Evolutionary conservation across 148 eudicot genomes (phyloP).

Genomic region (Vaccinium vitisidaea): DNA sequence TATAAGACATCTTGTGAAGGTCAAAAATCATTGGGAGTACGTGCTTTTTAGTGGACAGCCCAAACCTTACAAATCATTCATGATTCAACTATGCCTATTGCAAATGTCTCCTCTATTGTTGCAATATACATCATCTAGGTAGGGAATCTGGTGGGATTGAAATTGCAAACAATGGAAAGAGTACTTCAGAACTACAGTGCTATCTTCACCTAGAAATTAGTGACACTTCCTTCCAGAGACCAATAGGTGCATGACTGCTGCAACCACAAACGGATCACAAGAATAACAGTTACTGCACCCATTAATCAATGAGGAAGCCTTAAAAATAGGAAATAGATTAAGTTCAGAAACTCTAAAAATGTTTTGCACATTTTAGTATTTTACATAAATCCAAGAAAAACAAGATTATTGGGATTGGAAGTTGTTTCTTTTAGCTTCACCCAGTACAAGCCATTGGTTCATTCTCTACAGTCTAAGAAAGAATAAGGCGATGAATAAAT

Average conservation of each 20-base stretch:
- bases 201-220: not conserved
- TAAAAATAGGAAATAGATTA: not conserved
- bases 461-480: not conserved
- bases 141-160: not conserved
- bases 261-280: not conserved
- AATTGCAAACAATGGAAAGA: not conserved
- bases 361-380: not conserved
- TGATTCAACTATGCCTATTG: not conserved
- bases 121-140: not conserved
- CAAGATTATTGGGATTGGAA: not conserved
- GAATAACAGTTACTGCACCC: not conserved
- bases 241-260: not conserved
- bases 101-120: not conserved
- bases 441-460: not conserved
- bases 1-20: not conserved
- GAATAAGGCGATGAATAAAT: slow-evolving; percentile 11
- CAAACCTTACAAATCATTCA: not conserved
- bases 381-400: not conserved
- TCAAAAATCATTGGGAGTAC: not conserved
- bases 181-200: not conserved
- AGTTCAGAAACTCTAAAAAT: not conserved
- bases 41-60: not conserved
- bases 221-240: not conserved
- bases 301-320: not conserved
- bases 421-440: not conserved